Evolutionary conservation across 768 basidiomycete species (phyloP).

Genomic region (Clathrus columnatus): DNA sequence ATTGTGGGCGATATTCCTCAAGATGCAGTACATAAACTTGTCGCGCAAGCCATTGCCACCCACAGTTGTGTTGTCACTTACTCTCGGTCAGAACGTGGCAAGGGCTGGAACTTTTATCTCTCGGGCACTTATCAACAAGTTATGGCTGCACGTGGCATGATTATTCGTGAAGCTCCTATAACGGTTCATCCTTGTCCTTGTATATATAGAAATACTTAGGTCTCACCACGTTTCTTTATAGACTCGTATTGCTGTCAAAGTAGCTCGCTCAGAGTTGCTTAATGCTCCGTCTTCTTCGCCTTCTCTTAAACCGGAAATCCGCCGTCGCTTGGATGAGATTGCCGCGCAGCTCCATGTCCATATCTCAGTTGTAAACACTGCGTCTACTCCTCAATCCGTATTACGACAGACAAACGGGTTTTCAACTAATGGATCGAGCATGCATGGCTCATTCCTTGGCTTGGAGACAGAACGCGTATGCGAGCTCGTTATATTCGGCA

Average conservation of each 20-base stretch:
- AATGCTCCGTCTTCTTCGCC: constrained; percentile 76
- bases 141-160: constrained; percentile 79
- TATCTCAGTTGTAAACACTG: constrained; percentile 88
- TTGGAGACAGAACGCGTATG: constrained; percentile 92
- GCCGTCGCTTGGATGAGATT: constrained; percentile 85
- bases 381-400: constrained; percentile 50
- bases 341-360: constrained; percentile 88
- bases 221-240: constrained; percentile 24
- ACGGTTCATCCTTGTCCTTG: constrained; percentile 40
- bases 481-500: constrained; percentile 83
- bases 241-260: constrained; percentile 83
- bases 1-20: constrained; percentile 39
- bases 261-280: constrained; percentile 87
- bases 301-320: constrained; percentile 71
- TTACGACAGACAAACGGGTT: constrained; percentile 72
- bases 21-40: constrained; percentile 73
- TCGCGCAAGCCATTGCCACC: constrained; percentile 66
- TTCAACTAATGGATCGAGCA: constrained; percentile 43
- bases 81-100: constrained; percentile 59
- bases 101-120: constrained; percentile 83
- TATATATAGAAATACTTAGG: constrained; percentile 15
- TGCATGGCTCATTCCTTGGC: constrained; percentile 59
- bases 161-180: constrained; percentile 83
- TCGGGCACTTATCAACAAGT: constrained; percentile 91
- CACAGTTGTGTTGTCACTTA: constrained; percentile 83